phyloP scores from a whole-genome alignment of 768 basidiomycete species.

The Austroboletus festivus region DNA sequence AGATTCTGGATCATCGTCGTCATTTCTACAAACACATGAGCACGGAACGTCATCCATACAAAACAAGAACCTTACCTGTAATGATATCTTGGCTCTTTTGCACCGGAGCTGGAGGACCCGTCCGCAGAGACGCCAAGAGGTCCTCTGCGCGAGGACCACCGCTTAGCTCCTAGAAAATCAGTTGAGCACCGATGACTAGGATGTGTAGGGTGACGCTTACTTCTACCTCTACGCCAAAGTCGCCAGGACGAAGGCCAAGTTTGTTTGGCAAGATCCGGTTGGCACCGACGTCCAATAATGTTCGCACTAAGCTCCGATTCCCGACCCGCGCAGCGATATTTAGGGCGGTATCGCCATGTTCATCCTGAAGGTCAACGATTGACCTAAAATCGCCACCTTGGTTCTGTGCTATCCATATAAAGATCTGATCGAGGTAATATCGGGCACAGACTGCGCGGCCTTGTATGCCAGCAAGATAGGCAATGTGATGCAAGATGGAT shows the following conservation, averaged over 20 bases:
- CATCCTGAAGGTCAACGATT: slow-evolving; percentile 88
- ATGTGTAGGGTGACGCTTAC: slow-evolving; percentile 40
- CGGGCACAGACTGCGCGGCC: slow-evolving; percentile 80
- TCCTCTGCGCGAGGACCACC: slow-evolving; percentile 75
- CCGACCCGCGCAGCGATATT: slow-evolving; percentile 95
- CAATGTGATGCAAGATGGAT: slow-evolving; percentile 88
- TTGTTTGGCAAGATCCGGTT: slow-evolving; percentile 89
- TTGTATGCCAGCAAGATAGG: slow-evolving; percentile 86
- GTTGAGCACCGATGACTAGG: background rate
- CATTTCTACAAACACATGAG: slow-evolving; percentile 58
- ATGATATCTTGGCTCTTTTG: slow-evolving; percentile 90
- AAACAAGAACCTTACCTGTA: slow-evolving; percentile 44
- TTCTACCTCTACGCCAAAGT: slow-evolving; percentile 93
- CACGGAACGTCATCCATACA: background rate
- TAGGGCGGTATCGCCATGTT: slow-evolving; percentile 92
- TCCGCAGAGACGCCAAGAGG: slow-evolving; percentile 67
- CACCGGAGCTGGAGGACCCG: slow-evolving; percentile 71
- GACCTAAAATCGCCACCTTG: slow-evolving; percentile 74
- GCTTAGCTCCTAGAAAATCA: slow-evolving; percentile 54
- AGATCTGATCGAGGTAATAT: slow-evolving; percentile 89
- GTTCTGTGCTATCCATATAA: slow-evolving; percentile 79
- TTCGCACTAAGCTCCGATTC: slow-evolving; percentile 80
- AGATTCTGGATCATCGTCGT: slow-evolving; percentile 79
- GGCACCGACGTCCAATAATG: slow-evolving; percentile 88
- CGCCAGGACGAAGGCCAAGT: slow-evolving; percentile 86